phyloP scores from a whole-genome alignment of 257 asterid genomes.

The Cynanchum wilfordii region DNA sequence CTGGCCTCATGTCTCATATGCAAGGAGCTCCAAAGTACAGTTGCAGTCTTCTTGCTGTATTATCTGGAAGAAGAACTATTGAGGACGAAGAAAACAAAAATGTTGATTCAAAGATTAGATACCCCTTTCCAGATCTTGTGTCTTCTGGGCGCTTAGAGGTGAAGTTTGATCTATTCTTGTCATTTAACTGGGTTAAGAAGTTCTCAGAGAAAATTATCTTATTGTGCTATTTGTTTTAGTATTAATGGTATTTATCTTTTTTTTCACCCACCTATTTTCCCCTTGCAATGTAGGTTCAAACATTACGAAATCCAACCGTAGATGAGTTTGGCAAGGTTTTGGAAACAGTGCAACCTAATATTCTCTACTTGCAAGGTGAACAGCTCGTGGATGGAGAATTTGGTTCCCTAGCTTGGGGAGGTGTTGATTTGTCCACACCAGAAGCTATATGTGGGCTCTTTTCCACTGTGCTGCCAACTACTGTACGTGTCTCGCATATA shows the following conservation, averaged over 20 bases:
- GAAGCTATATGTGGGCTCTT: constrained; percentile 67
- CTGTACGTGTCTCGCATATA: constrained; percentile 42
- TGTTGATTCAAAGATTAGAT: constrained; percentile 40
- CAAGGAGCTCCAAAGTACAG: constrained; percentile 76
- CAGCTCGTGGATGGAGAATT: constrained; percentile 51
- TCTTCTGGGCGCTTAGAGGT: constrained; percentile 95
- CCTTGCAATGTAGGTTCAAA: constrained; percentile 56
- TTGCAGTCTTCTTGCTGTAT: constrained; percentile 76
- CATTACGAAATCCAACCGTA: constrained; percentile 56
- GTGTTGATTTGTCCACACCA: constrained; percentile 49
- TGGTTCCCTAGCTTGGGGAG: constrained; percentile 60
- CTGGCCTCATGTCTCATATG: constrained; percentile 56
- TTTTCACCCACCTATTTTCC: background rate
- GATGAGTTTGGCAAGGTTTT: constrained; percentile 65
- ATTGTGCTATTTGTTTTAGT: constrained; percentile 2
- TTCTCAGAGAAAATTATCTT: background rate
- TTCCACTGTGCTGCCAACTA: constrained; percentile 50
- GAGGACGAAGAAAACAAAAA: constrained; percentile 47
- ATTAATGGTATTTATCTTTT: background rate
- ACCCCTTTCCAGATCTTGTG: constrained; percentile 62
- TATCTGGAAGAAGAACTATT: constrained; percentile 40
- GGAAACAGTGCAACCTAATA: constrained; percentile 77
- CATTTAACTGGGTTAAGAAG: background rate
- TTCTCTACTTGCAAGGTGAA: constrained; percentile 80
- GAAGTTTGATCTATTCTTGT: constrained; percentile 14